Conservation (phyloP, 208 protist species). For the Leishmania guyanensis region DNA sequence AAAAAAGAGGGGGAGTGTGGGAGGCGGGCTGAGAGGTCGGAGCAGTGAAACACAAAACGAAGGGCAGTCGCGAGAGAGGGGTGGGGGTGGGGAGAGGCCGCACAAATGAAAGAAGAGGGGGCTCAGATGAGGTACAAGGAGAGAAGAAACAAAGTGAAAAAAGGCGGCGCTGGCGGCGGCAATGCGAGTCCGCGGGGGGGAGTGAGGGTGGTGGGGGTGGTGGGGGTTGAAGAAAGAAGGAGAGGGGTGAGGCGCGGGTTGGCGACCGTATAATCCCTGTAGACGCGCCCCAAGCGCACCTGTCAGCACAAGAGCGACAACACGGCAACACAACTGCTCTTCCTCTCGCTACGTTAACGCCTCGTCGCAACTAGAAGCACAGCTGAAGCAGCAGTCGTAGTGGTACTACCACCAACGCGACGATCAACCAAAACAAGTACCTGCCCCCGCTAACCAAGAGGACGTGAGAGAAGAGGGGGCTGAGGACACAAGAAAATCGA, state of each 20-base stretch:
- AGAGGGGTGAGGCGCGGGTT: not conserved
- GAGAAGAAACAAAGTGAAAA: not conserved
- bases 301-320: not conserved
- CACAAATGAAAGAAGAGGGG: not conserved
- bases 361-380: not conserved
- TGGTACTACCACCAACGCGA: not conserved
- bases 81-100: not conserved
- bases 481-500: no score
- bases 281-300: not conserved
- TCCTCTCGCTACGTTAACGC: not conserved
- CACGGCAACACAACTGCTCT: not conserved
- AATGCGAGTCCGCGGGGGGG: not conserved
- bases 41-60: conserved; percentile 5
- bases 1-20: no score
- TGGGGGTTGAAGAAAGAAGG: not conserved
- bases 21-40: not conserved
- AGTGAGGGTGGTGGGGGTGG: not conserved
- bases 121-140: conserved; percentile 11
- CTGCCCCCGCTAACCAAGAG: not conserved
- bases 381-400: not conserved
- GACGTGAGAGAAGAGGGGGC: not conserved
- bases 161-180: not conserved
- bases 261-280: not conserved
- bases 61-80: not conserved
- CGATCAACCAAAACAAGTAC: not conserved